Evolutionary conservation across 2,329 filamentous ascomycete genomes (phyloP).

Genomic region (Arthrinium phaeospermum): DNA sequence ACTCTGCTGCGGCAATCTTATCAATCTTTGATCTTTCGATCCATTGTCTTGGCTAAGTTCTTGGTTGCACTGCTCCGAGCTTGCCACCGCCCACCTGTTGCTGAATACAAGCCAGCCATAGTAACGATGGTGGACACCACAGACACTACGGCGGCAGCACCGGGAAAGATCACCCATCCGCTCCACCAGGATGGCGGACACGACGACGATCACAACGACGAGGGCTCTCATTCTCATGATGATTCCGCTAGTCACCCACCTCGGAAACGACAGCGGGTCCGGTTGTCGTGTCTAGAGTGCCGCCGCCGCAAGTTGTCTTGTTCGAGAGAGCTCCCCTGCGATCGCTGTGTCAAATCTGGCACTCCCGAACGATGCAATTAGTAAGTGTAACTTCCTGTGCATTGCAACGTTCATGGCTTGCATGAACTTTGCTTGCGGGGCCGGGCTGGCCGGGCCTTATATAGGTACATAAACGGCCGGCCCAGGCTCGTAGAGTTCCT

Average conservation of each 20-base stretch:
- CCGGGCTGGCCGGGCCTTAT: background rate
- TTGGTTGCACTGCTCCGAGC: background rate
- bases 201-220: conserved; percentile 31
- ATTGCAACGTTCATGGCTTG: background rate
- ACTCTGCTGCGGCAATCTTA: background rate
- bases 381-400: background rate
- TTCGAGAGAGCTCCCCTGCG: conserved; percentile 65
- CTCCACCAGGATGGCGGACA: conserved; percentile 30
- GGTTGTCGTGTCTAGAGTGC: conserved; percentile 66
- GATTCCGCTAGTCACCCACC: conserved; percentile 41
- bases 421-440: background rate
- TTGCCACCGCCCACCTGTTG: background rate
- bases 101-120: background rate
- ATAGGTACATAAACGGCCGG: background rate
- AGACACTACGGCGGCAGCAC: background rate
- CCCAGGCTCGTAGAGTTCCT: background rate
- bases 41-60: background rate
- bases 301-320: conserved; percentile 66
- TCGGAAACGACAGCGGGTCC: conserved; percentile 64
- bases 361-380: conserved; percentile 66
- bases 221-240: background rate
- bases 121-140: conserved; percentile 16
- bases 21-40: background rate
- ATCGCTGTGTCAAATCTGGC: conserved; percentile 66
- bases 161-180: conserved; percentile 2